phyloP scores from a whole-genome alignment of 1,139 yeast genomes.

The Magnusiomyces fungicola region DNA sequence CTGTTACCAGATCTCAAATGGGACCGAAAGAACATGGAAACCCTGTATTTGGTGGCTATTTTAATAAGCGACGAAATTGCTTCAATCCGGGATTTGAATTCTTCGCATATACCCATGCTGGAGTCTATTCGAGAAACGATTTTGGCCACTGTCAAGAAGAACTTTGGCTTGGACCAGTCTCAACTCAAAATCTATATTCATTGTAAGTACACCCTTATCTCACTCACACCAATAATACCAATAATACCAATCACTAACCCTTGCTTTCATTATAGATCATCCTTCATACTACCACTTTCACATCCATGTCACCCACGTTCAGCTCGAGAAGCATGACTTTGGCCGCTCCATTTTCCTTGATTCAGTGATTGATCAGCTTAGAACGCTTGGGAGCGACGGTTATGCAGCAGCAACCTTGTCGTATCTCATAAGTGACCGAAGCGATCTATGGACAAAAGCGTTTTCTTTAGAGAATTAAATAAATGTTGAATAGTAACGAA shows the following conservation, averaged over 20 bases:
- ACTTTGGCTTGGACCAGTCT: conserved; percentile 41
- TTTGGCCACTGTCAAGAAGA: conserved; percentile 40
- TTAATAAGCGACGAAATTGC: conserved; percentile 66
- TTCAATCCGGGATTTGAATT: conserved; percentile 66
- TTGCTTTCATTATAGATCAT: conserved; percentile 55
- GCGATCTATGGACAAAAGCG: conserved; percentile 54
- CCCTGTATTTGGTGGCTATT: conserved; percentile 73
- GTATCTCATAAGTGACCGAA: conserved; percentile 66
- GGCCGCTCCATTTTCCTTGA: conserved; percentile 83
- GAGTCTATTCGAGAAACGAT: conserved; percentile 41
- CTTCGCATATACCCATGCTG: conserved; percentile 52
- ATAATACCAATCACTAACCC: conserved; percentile 6
- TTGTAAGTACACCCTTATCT: conserved; percentile 26
- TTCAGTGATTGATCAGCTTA: conserved; percentile 69
- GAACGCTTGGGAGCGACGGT: conserved; percentile 45
- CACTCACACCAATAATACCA: neutral
- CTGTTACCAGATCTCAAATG: conserved; percentile 59
- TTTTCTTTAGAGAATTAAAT: conserved; percentile 10
- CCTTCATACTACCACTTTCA: conserved; percentile 97
- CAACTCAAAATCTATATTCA: conserved; percentile 71
- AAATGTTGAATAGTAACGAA: too few relatives aligned
- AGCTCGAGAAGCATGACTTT: conserved; percentile 60
- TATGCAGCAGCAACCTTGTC: conserved; percentile 44
- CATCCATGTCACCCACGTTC: conserved; percentile 76
- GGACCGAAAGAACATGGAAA: conserved; percentile 67